Evolutionary conservation across 75 land plant genomes (phyloP), one percentile per base, ranked within the genome.

Genomic region (Gnetum montanum): DNA sequence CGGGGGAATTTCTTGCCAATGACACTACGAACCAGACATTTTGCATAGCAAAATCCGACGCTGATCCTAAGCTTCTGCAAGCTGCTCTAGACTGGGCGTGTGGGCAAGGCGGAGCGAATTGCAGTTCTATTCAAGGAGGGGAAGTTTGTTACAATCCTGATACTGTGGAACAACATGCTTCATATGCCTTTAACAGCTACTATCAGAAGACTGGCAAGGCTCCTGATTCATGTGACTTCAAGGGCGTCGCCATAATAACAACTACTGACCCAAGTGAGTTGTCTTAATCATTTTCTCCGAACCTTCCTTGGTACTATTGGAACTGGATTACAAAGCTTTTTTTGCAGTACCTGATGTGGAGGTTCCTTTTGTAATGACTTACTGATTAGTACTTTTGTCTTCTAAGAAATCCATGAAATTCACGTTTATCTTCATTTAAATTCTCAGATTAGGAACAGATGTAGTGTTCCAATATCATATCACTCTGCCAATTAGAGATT

Each of bases 1-100:
- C 60, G 26, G 93, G 82, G 10, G 64, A 63, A 3, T 76, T 81
- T 46, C 55, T 80, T 62, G 85, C 84, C 0, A 84, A 80, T 48
- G 81, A 80, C 43, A 71, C 72, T 3, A 84, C 93, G n/a, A 80
- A 87, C 41, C 59, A 56, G 48, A 83, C 79, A 6, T 86, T 54
- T 59, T 88, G 94, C 51, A 63, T 88, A 19, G 85, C 83, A 31
- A 61, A 57, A 73, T 80, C 78, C 13, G 90, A 69, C 22, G 70
- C 79, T 15, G 87, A 84, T 45, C 1, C 27, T 3, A 67, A 62
- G 72, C 73, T 76, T 25, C 45, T 94, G 80, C 98, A 94, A 60
- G 73, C 84, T 24, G 98, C 85, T 2, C 49, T 94, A 45, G 98
- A 94, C 45, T 94, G 85, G 88, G 88, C 98, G 6, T 94, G 98